phyloP scores from a whole-genome alignment of 176 grass and related monocot genomes.

The Thinopyrum elongatum region DNA sequence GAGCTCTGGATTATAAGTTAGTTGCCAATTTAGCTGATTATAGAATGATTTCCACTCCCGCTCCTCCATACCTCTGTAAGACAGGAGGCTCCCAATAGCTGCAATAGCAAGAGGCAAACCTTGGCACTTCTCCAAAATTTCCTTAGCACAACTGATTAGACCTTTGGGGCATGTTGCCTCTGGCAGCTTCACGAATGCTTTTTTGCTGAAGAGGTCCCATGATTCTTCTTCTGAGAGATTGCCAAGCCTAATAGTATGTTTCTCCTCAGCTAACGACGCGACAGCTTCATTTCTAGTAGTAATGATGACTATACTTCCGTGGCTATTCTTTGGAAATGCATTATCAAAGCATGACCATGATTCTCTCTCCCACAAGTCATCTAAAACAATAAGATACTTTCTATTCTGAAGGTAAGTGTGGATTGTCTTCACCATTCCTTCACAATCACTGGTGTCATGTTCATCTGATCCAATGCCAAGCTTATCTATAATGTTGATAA shows the following conservation, averaged over 20 bases:
- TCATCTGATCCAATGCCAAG: not conserved
- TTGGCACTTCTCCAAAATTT: not conserved
- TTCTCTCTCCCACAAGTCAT: conserved; percentile 28
- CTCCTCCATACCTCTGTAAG: not conserved
- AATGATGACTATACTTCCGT: conserved; percentile 32
- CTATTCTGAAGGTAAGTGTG: not conserved
- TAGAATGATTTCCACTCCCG: conserved; percentile 2
- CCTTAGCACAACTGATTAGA: not conserved
- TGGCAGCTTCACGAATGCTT: conserved; percentile 3
- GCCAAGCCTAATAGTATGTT: not conserved
- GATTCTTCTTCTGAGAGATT: conserved; percentile 10
- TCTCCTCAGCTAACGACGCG: not conserved
- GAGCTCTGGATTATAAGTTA: not conserved
- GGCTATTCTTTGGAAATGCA: not conserved
- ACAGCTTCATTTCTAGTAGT: conserved; percentile 30
- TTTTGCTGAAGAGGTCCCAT: conserved; percentile 37
- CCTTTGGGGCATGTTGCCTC: too few relatives aligned
- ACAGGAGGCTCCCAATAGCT: not conserved
- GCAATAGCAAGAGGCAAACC: not conserved
- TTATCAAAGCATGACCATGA: not conserved
- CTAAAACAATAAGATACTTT: conserved; percentile 34
- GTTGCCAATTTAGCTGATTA: conserved; percentile 9
- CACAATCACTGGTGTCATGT: too few relatives aligned
- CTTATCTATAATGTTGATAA: conserved; percentile 29
- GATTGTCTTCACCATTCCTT: conserved; percentile 1